phyloP scores from a whole-genome alignment of 345 rosid species.

The Microcos paniculata region DNA sequence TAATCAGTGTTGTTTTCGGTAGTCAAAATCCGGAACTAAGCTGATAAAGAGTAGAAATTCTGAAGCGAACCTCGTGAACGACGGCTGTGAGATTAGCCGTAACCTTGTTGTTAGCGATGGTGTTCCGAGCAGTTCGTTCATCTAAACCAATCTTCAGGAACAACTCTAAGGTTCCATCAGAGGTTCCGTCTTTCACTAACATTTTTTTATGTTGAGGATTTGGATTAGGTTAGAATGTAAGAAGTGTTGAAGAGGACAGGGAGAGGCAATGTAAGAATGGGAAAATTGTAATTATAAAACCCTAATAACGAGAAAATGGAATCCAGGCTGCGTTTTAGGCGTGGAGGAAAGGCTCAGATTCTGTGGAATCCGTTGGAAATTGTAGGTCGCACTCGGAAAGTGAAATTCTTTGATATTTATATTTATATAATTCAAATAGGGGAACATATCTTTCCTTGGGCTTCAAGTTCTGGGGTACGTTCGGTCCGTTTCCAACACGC shows the following conservation, averaged over 20 bases:
- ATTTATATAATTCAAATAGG: no score
- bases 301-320: background rate
- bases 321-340: background rate
- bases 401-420: background rate
- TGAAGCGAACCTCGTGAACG: constrained; percentile 65
- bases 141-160: constrained; percentile 85
- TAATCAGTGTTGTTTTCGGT: background rate
- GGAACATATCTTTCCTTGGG: no score
- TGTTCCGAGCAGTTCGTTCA: constrained; percentile 73
- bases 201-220: constrained; percentile 21
- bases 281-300: background rate
- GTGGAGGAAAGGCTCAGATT: background rate
- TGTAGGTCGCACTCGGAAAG: background rate
- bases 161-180: constrained; percentile 47
- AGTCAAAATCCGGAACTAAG: background rate
- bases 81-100: constrained; percentile 79
- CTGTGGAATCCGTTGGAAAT: background rate
- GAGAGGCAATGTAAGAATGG: background rate
- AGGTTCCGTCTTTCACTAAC: constrained; percentile 41
- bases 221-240: background rate
- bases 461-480: no score
- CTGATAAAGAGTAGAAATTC: constrained; percentile 1
- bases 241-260: background rate
- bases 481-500: no score
- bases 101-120: constrained; percentile 81